Percentiles rank a stretch among this genome's conserved stretches.
Conservation (phyloP, 2,329 filamentous ascomycete species). For the Colletotrichum gloeosporioides region DNA sequence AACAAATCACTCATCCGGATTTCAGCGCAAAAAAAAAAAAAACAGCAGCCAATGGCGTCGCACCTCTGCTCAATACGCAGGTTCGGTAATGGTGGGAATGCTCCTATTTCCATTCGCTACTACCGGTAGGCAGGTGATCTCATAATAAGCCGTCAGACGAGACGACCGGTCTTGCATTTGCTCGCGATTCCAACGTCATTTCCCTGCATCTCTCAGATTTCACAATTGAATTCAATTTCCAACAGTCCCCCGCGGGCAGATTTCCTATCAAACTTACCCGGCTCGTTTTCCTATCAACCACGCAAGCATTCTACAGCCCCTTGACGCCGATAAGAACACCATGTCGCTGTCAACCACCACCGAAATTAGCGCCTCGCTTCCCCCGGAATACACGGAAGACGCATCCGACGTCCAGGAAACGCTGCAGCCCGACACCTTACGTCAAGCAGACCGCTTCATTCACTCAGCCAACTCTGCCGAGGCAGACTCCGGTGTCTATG, state of each 20-base stretch:
- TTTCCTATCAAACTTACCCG: neutral
- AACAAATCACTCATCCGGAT: neutral
- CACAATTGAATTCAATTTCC: neutral
- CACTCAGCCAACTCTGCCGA: conserved; percentile 29
- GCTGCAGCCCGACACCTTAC: conserved; percentile 35
- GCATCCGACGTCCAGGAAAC: conserved; percentile 1
- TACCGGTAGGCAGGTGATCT: neutral
- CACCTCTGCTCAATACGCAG: neutral
- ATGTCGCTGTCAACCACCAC: neutral
- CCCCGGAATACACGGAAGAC: conserved; percentile 4
- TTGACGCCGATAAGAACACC: neutral
- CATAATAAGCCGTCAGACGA: neutral
- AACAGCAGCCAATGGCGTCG: neutral
- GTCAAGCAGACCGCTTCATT: conserved; percentile 38
- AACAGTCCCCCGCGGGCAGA: neutral
- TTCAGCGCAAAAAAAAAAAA: neutral
- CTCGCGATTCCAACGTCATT: neutral
- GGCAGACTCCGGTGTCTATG: conserved; percentile 35
- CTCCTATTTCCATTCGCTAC: neutral
- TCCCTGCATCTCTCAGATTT: neutral
- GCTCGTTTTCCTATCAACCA: neutral
- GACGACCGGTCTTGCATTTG: neutral
- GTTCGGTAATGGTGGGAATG: neutral
- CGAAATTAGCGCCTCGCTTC: neutral
- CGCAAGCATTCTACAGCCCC: neutral